These are phyloP conservation scores for Dalechampia spathulata DNA, from an alignment of 441 rosid genomes.

Conservation along the genomic window DNA sequence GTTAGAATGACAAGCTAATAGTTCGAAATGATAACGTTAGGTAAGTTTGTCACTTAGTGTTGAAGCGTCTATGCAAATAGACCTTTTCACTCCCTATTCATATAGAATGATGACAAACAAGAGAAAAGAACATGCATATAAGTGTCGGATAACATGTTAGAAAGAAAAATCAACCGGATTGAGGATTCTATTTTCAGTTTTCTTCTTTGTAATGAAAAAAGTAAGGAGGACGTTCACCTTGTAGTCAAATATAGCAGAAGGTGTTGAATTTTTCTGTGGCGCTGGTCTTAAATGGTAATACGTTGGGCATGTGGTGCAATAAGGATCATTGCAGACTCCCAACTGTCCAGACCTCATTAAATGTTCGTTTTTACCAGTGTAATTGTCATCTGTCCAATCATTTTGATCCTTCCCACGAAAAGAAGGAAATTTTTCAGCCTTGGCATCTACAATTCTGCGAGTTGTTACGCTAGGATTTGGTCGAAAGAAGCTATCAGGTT, in stretches of 20 bases:
- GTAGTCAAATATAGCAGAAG: conserved; percentile 48
- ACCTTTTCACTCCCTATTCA: background rate
- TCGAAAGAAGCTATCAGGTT: conserved; percentile 23
- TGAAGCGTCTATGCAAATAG: background rate
- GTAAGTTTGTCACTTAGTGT: background rate
- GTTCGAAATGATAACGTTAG: background rate
- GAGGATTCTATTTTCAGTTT: too few species aligned
- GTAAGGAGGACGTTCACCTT: conserved; percentile 27
- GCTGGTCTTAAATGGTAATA: conserved; percentile 39
- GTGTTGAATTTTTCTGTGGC: conserved; percentile 26
- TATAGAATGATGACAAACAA: background rate
- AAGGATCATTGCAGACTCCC: conserved; percentile 89
- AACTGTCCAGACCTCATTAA: conserved; percentile 68
- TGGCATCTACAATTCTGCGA: conserved; percentile 20
- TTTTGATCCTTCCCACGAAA: conserved; percentile 33
- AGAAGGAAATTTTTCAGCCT: conserved; percentile 44
- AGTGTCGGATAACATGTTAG: too few species aligned
- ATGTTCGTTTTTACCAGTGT: conserved; percentile 50
- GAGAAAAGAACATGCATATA: too few species aligned
- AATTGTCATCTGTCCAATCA: conserved; percentile 29
- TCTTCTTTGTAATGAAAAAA: too few species aligned
- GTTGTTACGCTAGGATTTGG: conserved; percentile 21
- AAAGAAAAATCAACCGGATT: too few species aligned
- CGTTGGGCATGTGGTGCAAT: conserved; percentile 85
- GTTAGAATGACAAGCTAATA: background rate